phyloP scores from a whole-genome alignment of 345 rosid genomes.

The Pseudoturritis turrita region DNA sequence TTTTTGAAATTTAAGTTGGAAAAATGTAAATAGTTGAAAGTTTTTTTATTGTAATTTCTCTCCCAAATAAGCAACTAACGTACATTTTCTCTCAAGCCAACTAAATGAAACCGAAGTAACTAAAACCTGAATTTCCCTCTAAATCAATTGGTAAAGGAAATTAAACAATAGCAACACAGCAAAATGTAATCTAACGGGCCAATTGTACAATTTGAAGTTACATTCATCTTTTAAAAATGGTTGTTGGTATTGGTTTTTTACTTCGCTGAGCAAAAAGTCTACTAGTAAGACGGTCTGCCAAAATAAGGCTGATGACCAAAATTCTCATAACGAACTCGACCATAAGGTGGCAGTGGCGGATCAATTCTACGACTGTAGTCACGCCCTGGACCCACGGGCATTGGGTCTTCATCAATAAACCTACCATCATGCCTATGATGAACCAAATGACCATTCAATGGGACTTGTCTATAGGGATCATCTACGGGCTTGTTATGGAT shows the following conservation, averaged over 20 bases:
- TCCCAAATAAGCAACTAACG: no score
- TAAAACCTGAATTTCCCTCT: background rate
- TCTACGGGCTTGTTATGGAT: background rate
- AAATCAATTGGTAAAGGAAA: no score
- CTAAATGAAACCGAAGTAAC: background rate
- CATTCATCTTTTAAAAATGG: background rate
- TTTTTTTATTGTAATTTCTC: no score
- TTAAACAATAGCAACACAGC: no score
- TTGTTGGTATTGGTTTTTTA: background rate
- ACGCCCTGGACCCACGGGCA: background rate
- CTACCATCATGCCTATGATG: constrained; percentile 3
- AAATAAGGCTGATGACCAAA: background rate
- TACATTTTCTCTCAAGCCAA: no score
- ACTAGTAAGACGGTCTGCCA: background rate
- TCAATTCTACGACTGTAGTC: background rate
- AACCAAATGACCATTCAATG: background rate
- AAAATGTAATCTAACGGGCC: no score
- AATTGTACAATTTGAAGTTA: background rate
- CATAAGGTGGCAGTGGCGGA: background rate
- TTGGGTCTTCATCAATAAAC: background rate
- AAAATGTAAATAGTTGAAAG: no score
- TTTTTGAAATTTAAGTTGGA: no score
- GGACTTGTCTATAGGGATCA: background rate
- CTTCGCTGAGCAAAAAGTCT: background rate
- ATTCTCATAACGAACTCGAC: background rate